Percentiles rank a stretch among this genome's conserved stretches.
Evolutionary conservation across 352 stramenopile genomes (phyloP).

Genomic region (Globisporangium abappressorium): DNA sequence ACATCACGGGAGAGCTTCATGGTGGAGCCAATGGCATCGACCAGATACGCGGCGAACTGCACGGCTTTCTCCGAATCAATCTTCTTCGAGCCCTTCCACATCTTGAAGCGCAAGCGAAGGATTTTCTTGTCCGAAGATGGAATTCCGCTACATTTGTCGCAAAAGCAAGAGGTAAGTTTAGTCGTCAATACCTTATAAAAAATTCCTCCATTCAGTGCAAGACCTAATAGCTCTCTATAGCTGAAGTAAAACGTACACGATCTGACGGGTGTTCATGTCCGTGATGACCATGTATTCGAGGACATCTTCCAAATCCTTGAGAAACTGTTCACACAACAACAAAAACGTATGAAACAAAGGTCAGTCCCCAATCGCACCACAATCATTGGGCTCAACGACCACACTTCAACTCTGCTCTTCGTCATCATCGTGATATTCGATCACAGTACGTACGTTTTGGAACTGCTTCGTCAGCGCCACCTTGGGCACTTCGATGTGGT

Average conservation of each 20-base stretch:
- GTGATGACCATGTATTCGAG: slow-evolving; percentile 78
- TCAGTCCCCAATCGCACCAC: background rate
- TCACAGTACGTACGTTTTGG: slow-evolving; percentile 26
- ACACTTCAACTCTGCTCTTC: background rate
- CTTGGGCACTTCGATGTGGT: slow-evolving; percentile 67
- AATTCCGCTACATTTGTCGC: slow-evolving; percentile 42
- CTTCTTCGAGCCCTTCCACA: slow-evolving; percentile 55
- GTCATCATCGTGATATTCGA: background rate
- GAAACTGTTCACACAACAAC: slow-evolving; percentile 27
- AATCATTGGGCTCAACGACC: background rate
- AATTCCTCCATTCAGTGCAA: background rate
- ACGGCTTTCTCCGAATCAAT: slow-evolving; percentile 50
- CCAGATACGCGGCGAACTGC: slow-evolving; percentile 42
- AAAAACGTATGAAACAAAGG: background rate
- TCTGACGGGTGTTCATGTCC: slow-evolving; percentile 63
- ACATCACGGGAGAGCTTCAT: slow-evolving; percentile 76
- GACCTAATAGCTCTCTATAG: background rate
- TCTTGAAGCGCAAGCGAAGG: slow-evolving; percentile 62
- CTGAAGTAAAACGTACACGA: slow-evolving; percentile 45
- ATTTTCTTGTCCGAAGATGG: slow-evolving; percentile 59
- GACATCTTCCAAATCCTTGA: slow-evolving; percentile 65
- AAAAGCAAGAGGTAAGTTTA: background rate
- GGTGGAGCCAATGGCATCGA: slow-evolving; percentile 64
- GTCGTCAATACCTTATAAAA: background rate
- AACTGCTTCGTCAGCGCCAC: slow-evolving; percentile 47